A percentile compares a stretch with the other conserved stretches of the same genome.
These are phyloP conservation scores for Candida peoriensis DNA, from an alignment of 805 yeast genomes.

Conservation along the genomic window DNA sequence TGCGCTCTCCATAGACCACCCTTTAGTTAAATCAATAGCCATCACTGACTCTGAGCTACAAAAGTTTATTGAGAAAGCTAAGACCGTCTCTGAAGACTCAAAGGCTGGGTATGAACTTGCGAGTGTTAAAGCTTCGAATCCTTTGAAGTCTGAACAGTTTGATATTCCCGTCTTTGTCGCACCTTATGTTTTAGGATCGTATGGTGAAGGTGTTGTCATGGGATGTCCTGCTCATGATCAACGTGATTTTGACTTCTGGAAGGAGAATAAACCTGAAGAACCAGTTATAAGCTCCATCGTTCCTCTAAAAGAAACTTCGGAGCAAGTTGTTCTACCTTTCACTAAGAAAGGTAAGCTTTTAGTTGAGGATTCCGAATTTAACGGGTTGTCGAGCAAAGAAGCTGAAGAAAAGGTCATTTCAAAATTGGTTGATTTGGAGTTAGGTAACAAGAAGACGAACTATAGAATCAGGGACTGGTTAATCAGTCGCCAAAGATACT, in stretches of 20 bases:
- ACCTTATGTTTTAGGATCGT: constrained; percentile 78
- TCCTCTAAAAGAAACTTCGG: constrained; percentile 11
- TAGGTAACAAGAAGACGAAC: constrained; percentile 47
- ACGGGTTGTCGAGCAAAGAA: constrained; percentile 43
- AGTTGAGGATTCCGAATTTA: constrained; percentile 39
- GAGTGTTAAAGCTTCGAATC: constrained; percentile 46
- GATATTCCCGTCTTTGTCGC: constrained; percentile 79
- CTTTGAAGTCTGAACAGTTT: constrained; percentile 39
- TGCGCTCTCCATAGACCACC: constrained; percentile 73
- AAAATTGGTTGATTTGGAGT: constrained; percentile 30
- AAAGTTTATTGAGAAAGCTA: constrained; percentile 38
- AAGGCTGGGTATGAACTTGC: constrained; percentile 56
- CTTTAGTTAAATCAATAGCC: constrained; percentile 41
- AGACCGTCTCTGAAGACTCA: constrained; percentile 38
- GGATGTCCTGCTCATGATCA: constrained; percentile 95
- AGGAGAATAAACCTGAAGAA: constrained; percentile 43
- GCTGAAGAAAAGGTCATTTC: constrained; percentile 48
- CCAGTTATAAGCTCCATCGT: constrained; percentile 16
- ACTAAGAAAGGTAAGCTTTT: constrained; percentile 45
- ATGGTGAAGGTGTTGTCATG: constrained; percentile 96
- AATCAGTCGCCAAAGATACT: constrained; percentile 87
- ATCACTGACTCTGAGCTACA: constrained; percentile 35
- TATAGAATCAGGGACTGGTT: constrained; percentile 88
- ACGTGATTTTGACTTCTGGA: constrained; percentile 83
- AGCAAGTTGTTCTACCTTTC: constrained; percentile 27